phyloP scores from a whole-genome alignment of 257 asterid species.

The Eucommia ulmoides region DNA sequence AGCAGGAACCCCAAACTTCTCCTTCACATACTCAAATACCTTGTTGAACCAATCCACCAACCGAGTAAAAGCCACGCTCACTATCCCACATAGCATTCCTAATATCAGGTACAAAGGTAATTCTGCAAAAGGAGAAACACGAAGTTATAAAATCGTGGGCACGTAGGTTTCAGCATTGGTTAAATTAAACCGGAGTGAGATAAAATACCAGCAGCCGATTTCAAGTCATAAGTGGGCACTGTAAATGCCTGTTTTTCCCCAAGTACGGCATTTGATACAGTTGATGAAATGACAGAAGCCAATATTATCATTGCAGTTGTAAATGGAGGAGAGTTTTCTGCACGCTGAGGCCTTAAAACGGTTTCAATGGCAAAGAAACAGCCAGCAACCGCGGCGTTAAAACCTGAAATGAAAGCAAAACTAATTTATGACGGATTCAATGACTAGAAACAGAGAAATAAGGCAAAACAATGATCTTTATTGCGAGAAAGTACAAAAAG shows the following conservation, averaged over 20 bases:
- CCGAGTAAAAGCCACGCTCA: constrained; percentile 78
- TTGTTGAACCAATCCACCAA: constrained; percentile 66
- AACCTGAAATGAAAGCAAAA: constrained; percentile 32
- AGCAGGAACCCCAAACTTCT: constrained; percentile 59
- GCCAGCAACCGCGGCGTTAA: constrained; percentile 99
- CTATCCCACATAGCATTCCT: constrained; percentile 98
- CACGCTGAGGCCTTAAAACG: constrained; percentile 93
- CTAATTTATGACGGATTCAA: neutral
- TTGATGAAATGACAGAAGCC: constrained; percentile 95
- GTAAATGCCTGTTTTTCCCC: constrained; percentile 98
- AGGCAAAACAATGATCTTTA: too few species aligned
- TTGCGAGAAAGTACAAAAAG: neutral
- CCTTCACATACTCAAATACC: constrained; percentile 55
- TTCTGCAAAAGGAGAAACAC: constrained; percentile 33
- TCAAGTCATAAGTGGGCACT: constrained; percentile 98
- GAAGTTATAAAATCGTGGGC: too few species aligned
- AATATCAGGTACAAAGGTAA: constrained; percentile 86
- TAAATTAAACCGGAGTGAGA: too few species aligned
- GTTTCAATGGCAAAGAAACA: constrained; percentile 99
- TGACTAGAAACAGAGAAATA: too few species aligned
- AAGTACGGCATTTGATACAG: constrained; percentile 96
- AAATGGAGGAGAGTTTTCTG: constrained; percentile 99
- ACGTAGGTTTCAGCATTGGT: too few species aligned
- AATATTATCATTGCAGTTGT: constrained; percentile 97
- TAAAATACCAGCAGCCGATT: constrained; percentile 99